These are phyloP conservation scores for Diaporthe amygdali DNA, from an alignment of 2,329 filamentous ascomycete genomes.

Conservation along the genomic window DNA sequence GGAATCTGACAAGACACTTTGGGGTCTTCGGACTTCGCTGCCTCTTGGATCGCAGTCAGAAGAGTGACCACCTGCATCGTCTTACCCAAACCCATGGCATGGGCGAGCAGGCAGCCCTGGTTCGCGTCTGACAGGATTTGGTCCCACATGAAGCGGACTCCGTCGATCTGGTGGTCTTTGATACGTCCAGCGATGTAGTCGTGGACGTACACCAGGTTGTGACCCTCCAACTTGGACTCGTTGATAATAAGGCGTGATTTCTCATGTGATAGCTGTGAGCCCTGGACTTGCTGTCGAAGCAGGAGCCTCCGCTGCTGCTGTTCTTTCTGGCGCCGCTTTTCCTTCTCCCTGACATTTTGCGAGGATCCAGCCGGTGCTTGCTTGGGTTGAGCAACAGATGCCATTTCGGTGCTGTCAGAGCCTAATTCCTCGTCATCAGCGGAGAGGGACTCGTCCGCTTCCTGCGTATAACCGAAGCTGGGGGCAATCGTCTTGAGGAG, in stretches of 20 bases:
- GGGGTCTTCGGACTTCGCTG: conserved; percentile 63
- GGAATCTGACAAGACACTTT: conserved; percentile 72
- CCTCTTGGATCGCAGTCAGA: conserved; percentile 75
- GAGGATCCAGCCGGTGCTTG: conserved; percentile 46
- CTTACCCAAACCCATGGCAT: conserved; percentile 92
- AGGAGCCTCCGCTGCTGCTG: conserved; percentile 58
- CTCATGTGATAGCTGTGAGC: conserved; percentile 48
- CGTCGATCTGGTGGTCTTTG: conserved; percentile 81
- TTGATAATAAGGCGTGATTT: conserved; percentile 68
- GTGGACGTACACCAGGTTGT: conserved; percentile 69
- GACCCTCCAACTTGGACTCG: conserved; percentile 63
- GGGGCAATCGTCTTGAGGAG: conserved; percentile 11
- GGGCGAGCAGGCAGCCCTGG: conserved; percentile 82
- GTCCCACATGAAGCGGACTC: conserved; percentile 89
- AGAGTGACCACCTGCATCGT: conserved; percentile 90
- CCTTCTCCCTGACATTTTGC: conserved; percentile 59
- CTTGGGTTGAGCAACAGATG: conserved; percentile 48
- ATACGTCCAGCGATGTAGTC: conserved; percentile 67
- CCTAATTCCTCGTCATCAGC: background rate
- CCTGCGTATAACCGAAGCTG: background rate
- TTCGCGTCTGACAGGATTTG: conserved; percentile 70
- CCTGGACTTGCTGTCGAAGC: conserved; percentile 51
- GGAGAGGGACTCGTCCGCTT: background rate
- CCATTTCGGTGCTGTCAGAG: conserved; percentile 32
- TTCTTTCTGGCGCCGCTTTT: conserved; percentile 56